Evolutionary conservation across 305 asterid genomes (phyloP).

Genomic region (Caryopteris hybrid): DNA sequence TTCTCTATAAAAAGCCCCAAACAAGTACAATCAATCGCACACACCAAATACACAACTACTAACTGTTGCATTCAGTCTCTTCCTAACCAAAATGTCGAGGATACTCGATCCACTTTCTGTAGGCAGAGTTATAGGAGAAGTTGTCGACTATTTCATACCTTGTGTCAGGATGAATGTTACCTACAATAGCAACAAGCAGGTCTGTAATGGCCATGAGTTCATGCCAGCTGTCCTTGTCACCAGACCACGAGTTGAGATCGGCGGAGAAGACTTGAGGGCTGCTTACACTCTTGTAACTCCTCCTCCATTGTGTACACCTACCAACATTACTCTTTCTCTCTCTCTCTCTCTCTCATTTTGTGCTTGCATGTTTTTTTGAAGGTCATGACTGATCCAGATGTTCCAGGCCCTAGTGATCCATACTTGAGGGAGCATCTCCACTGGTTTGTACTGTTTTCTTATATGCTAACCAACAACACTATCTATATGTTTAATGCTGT

Average conservation of each 20-base stretch:
- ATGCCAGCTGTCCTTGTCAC: constrained; percentile 56
- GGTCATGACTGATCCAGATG: constrained; percentile 94
- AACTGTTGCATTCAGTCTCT: too few species aligned
- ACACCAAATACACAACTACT: not conserved
- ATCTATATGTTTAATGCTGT: not conserved
- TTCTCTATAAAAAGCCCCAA: constrained; percentile 25
- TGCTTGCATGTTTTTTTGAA: constrained; percentile 26
- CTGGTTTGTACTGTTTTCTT: constrained; percentile 40
- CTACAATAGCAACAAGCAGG: constrained; percentile 50
- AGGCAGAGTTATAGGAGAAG: constrained; percentile 90
- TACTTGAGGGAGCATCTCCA: constrained; percentile 82
- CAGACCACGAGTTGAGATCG: constrained; percentile 70
- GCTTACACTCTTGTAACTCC: constrained; percentile 75
- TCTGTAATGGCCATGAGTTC: constrained; percentile 75
- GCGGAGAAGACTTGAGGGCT: constrained; percentile 75
- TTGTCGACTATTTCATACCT: constrained; percentile 59
- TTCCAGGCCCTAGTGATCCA: constrained; percentile 91
- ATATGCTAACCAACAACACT: not conserved
- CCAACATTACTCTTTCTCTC: not conserved
- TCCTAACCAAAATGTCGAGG: constrained; percentile 32
- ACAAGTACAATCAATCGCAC: constrained; percentile 12
- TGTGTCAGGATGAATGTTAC: constrained; percentile 54
- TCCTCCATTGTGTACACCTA: not conserved
- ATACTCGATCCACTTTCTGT: constrained; percentile 43
- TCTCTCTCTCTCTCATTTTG: not conserved